Evolutionary conservation across 2,329 filamentous ascomycete species (phyloP), one percentile per base, ranked within the genome.

Genomic region (Lithohypha guttulata): DNA sequence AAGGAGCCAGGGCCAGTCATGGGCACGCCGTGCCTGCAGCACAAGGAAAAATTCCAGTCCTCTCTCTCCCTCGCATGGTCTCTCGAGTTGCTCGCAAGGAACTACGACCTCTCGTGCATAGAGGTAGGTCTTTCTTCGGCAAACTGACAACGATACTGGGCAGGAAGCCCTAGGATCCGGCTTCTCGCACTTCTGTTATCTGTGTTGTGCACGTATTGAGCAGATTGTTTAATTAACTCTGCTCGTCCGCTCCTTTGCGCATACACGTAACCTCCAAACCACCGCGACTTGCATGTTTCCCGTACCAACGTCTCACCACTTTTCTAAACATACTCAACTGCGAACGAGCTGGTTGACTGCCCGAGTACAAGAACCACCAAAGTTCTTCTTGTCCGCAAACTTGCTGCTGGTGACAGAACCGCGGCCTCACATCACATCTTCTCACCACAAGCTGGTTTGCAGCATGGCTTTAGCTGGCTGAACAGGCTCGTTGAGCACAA

Each of bases 161-260:
- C n/a, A 38, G 30, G 14, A 7, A 17, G 11, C 34, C 19, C 23
- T 17, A 38, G 14, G 22, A 13, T 11, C 17, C 17, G 4, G 11
- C 26, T 39, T 22, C 35, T 30, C 20, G n/a, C 11, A 13, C 25
- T 13, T 14, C 33, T 22, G 26, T 31, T 21, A n/a, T 11, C 15
- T 39, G 35, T 39, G 35, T 27, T 39, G 35, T 30, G 35, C 35
- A 31, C 35, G 15, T 15, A 21, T 23, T 14, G 25, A 23, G 26
- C 20, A 21, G 31, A 14, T 11, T 31, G n/a, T 19, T 29, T 21
- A 18, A 6, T 20, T 18, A 14, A n/a, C 26, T 20, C 35, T 39
- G 35, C 35, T 39, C 35, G 35, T 39, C 35, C 35, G 20, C 35
- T 39, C 35, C 35, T 39, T 39, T 39, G 26, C 18, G 26, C 20